A percentile compares a stretch with the other conserved stretches of the same genome.
These are phyloP conservation scores for Francoa sonchifolia DNA, from an alignment of 441 rosid genomes.

Conservation along the genomic window DNA sequence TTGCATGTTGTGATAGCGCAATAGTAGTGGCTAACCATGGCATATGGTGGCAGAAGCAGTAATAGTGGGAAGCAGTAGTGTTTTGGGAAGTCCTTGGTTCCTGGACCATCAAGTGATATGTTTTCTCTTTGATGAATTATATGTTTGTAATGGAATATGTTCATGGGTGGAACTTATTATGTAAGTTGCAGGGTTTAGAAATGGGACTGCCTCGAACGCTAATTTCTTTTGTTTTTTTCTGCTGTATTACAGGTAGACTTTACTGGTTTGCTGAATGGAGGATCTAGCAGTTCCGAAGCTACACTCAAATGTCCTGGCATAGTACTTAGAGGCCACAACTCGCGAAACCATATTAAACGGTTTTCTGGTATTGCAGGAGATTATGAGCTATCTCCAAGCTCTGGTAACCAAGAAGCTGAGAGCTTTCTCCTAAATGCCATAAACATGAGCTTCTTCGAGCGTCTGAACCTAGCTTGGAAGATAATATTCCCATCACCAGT, in stretches of 20 bases:
- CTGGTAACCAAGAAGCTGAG: slow-evolving; percentile 54
- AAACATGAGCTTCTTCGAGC: slow-evolving; percentile 76
- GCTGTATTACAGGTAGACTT: slow-evolving; percentile 38
- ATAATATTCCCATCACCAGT: slow-evolving; percentile 73
- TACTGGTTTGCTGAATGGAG: slow-evolving; percentile 29
- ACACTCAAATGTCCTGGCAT: slow-evolving; percentile 32
- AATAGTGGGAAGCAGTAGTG: no score
- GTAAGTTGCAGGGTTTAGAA: not conserved
- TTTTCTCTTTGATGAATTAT: no score
- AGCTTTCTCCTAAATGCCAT: slow-evolving; percentile 59
- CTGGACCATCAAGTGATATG: no score
- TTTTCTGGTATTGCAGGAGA: slow-evolving; percentile 39
- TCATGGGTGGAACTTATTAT: no score
- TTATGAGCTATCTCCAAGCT: slow-evolving; percentile 39
- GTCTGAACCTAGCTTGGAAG: slow-evolving; percentile 88
- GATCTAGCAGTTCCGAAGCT: slow-evolving; percentile 18
- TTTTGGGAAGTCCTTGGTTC: no score
- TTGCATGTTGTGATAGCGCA: no score
- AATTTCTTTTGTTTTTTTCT: slow-evolving; percentile 3
- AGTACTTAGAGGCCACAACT: slow-evolving; percentile 15
- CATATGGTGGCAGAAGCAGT: no score
- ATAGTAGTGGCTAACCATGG: no score
- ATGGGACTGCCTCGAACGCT: slow-evolving; percentile 5
- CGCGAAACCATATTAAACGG: slow-evolving; percentile 21
- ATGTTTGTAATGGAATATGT: no score